These are phyloP conservation scores for Trichoderma sp. DNA, from an alignment of 2,329 filamentous ascomycete genomes.

Conservation along the genomic window DNA sequence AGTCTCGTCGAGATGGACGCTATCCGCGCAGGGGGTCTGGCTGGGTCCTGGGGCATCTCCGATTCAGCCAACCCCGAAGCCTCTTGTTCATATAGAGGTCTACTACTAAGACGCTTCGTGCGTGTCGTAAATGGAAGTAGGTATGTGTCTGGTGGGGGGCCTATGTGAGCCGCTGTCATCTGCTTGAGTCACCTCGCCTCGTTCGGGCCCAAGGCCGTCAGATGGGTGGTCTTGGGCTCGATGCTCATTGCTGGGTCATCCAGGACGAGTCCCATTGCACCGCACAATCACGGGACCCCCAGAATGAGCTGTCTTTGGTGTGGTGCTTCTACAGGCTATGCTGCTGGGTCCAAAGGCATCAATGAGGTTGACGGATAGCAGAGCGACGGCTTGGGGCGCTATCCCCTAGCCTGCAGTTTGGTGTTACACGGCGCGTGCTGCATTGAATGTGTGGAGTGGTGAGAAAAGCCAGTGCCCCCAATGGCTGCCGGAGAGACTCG, in stretches of 20 bases:
- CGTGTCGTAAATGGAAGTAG: not conserved
- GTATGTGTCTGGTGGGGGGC: not conserved
- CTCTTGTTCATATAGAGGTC: not conserved
- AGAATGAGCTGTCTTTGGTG: not conserved
- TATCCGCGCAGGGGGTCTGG: not conserved
- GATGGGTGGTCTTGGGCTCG: constrained; percentile 5
- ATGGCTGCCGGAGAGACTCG: not conserved
- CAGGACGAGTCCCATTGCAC: not conserved
- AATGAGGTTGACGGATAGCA: not conserved
- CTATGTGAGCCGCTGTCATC: not conserved
- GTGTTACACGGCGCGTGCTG: constrained; percentile 16
- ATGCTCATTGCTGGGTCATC: not conserved
- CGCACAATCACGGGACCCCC: constrained; percentile 11
- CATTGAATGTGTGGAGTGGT: constrained; percentile 14
- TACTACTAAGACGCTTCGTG: not conserved
- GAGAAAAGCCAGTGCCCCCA: not conserved
- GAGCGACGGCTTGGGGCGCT: not conserved
- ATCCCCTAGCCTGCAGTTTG: not conserved
- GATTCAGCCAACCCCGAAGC: not conserved
- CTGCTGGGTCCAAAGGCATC: not conserved
- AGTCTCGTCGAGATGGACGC: not conserved
- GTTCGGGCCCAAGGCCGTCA: not conserved
- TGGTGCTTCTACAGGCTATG: constrained; percentile 12
- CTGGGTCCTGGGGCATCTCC: not conserved
- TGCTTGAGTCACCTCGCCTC: not conserved